A percentile compares a stretch with the other conserved stretches of the same genome.
These are phyloP conservation scores for Chiua sp. DNA, from an alignment of 1,284 basidiomycete genomes.

Conservation along the genomic window DNA sequence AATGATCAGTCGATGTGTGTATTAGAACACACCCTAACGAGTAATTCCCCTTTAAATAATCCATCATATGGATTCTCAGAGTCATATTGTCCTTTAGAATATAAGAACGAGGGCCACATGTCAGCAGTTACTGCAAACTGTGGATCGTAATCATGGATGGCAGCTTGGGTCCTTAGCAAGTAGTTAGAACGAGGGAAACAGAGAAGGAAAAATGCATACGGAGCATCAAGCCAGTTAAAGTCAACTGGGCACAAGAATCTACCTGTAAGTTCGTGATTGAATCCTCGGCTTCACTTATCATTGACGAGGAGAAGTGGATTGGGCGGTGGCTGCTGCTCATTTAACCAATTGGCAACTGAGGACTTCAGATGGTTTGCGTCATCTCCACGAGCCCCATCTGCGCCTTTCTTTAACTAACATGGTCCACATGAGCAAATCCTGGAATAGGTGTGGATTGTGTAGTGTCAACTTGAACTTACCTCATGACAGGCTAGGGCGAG, in stretches of 20 bases:
- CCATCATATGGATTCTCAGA: slow-evolving; percentile 16
- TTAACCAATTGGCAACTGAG: slow-evolving; percentile 29
- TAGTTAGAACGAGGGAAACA: neutral
- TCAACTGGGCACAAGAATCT: slow-evolving; percentile 32
- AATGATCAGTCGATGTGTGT: too few species aligned
- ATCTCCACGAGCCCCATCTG: slow-evolving; percentile 23
- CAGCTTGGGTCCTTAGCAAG: slow-evolving; percentile 8
- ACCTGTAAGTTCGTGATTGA: slow-evolving; percentile 33
- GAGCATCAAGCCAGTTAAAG: slow-evolving; percentile 30
- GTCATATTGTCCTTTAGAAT: slow-evolving; percentile 15
- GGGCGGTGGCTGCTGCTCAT: slow-evolving; percentile 5
- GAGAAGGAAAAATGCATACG: slow-evolving; percentile 10
- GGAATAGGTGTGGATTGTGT: too few species aligned
- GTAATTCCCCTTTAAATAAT: slow-evolving; percentile 26
- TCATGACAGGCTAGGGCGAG: slow-evolving; percentile 1
- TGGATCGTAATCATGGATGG: slow-evolving; percentile 17
- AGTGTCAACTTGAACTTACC: slow-evolving; percentile 2
- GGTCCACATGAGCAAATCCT: too few species aligned
- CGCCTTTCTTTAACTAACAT: slow-evolving; percentile 16
- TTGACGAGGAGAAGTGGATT: slow-evolving; percentile 4
- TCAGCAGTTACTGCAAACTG: slow-evolving; percentile 18
- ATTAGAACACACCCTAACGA: slow-evolving; percentile 25
- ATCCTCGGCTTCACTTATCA: slow-evolving; percentile 18
- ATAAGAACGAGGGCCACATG: slow-evolving; percentile 25
- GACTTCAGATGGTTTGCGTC: slow-evolving; percentile 18